Evolutionary conservation across 805 yeast species (phyloP), one percentile per base, ranked within the genome.

Genomic region (Pichia heedii): DNA sequence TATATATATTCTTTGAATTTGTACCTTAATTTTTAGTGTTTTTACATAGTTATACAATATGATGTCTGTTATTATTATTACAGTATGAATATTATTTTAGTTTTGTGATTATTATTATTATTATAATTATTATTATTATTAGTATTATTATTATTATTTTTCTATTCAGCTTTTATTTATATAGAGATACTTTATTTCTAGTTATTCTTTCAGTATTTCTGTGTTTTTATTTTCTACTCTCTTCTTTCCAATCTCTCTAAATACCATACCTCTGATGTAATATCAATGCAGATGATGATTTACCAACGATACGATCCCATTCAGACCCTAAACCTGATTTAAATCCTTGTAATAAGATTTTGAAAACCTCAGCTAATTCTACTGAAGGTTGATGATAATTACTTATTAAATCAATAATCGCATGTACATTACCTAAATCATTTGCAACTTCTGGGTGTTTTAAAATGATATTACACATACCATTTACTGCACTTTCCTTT

Each of bases 401-500:
- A 0, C 75, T 83, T 42, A 83, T 72, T 46, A 85, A 74, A 40
- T 73, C 74, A 26, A 82, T 57, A 46, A 84, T 78, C 33, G 68
- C 61, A 21, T 75, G 68, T 42, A 84, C 62, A 37, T 72, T 67
- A 41, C 68, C 68, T 16, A 61, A 62, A 48, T 68, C 74, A 27
- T 65, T 59, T 0, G 76, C 71, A 26, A 56, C 64, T 0, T 79
- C 83, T 2, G 95, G 95, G 54, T 82, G 80, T n/a, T 63, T 58
- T 32, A 71, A 69, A 16, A 90, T 67, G 26, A 79, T 73, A 44
- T 74, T 75, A 57, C 88, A 72, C 78, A 93, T 83, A 3, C 98
- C 98, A 52, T 72, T 71, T 58, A 84, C 86, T 2, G 95, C 82
- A 11, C 88, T 73, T 49, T 85, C 95, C 63, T 93, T 93, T 61